Conservation (phyloP, 306 rosid species). For the Quillaja saponaria region DNA sequence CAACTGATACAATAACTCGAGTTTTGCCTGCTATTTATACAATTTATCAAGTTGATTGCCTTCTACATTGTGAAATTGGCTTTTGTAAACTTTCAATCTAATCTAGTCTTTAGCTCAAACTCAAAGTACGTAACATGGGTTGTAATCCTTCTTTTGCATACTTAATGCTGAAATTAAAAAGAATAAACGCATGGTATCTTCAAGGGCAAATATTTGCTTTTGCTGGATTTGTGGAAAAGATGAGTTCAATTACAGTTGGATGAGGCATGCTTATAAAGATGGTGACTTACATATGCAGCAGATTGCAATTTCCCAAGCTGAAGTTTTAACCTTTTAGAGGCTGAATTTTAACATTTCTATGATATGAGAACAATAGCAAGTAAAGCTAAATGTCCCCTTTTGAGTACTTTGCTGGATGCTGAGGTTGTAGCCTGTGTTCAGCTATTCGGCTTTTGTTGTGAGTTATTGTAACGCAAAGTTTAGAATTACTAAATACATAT, state of each 20-base stretch:
- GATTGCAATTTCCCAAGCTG: too few species aligned
- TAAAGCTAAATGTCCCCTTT: too few species aligned
- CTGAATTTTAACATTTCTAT: too few species aligned
- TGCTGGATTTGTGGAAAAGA: background rate
- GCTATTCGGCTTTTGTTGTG: too few species aligned
- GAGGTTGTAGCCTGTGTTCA: too few species aligned
- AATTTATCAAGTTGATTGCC: conserved; percentile 3
- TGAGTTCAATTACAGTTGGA: background rate
- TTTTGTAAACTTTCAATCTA: conserved; percentile 28
- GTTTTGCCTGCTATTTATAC: conserved; percentile 22
- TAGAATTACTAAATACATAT: too few species aligned
- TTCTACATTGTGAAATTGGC: conserved; percentile 22
- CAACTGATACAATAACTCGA: conserved; percentile 3
- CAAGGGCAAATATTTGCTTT: conserved; percentile 37
- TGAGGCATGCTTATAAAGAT: background rate
- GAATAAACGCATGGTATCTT: conserved; percentile 18
- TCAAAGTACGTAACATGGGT: conserved; percentile 31
- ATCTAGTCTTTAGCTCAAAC: conserved; percentile 9
- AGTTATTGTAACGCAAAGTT: too few species aligned
- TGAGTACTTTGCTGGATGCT: too few species aligned
- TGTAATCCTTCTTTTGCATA: too few species aligned
- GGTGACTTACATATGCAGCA: too few species aligned
- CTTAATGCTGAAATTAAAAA: conserved; percentile 4
- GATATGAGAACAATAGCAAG: too few species aligned
- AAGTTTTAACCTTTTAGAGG: too few species aligned